phyloP scores from a whole-genome alignment of 139 green algal species.

The Ostreobium quekettii region DNA sequence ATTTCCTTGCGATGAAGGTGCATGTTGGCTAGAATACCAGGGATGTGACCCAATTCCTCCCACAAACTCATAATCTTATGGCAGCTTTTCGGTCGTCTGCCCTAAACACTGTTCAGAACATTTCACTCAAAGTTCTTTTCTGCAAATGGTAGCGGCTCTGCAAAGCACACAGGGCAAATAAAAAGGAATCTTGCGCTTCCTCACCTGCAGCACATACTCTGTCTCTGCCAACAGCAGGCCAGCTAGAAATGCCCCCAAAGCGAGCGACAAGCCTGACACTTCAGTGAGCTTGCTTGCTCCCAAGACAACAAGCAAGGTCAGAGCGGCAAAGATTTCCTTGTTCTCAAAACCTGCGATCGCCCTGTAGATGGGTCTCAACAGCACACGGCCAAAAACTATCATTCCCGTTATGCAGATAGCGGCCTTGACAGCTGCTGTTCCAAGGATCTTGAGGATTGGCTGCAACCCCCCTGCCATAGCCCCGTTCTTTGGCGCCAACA shows the following conservation, averaged over 20 bases:
- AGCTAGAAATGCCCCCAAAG: slow-evolving; percentile 95
- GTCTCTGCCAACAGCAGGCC: slow-evolving; percentile 96
- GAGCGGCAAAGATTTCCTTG: slow-evolving; percentile 89
- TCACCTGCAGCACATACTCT: slow-evolving; percentile 87
- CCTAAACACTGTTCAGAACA: too few relatives aligned
- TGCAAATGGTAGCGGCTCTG: too few relatives aligned
- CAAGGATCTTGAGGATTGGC: slow-evolving; percentile 77
- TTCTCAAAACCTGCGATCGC: slow-evolving; percentile 75
- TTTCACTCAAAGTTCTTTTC: too few relatives aligned
- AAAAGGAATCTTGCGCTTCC: too few relatives aligned
- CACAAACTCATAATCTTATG: too few relatives aligned
- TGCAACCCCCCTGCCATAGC: slow-evolving; percentile 38
- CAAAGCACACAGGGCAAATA: too few relatives aligned
- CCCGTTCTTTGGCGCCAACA: slow-evolving; percentile 72
- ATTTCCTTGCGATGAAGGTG: too few relatives aligned
- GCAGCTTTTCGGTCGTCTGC: too few relatives aligned
- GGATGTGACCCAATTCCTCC: too few relatives aligned
- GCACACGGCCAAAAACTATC: slow-evolving; percentile 40
- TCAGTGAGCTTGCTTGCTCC: slow-evolving; percentile 50
- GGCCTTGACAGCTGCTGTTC: slow-evolving; percentile 84
- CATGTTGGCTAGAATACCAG: too few relatives aligned
- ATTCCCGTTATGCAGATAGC: slow-evolving; percentile 70
- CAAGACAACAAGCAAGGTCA: slow-evolving; percentile 63
- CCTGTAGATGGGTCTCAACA: slow-evolving; percentile 73
- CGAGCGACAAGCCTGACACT: slow-evolving; percentile 78